Percentiles rank a stretch among this genome's conserved stretches.
Conservation (phyloP, 2,329 filamentous ascomycete genomes). For the Calonectria crousiana region DNA sequence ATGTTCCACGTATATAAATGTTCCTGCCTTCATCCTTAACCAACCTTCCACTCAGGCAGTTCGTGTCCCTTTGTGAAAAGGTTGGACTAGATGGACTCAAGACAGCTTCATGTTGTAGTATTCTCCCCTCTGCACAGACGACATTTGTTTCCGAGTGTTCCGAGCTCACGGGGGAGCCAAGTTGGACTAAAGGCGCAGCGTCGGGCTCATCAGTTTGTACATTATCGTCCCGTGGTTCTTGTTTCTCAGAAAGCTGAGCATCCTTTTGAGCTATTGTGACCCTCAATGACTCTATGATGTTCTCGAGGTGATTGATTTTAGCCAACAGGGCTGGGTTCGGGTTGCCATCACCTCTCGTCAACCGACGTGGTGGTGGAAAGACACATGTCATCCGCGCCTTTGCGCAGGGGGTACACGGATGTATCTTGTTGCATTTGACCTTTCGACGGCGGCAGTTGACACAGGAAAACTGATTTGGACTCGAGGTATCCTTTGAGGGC, state of each 20-base stretch:
- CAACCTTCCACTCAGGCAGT: not conserved
- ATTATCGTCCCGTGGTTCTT: not conserved
- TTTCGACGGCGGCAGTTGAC: not conserved
- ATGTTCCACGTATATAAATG: conserved; percentile 13
- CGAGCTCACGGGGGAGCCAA: not conserved
- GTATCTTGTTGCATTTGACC: not conserved
- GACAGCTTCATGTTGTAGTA: no score
- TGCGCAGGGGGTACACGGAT: not conserved
- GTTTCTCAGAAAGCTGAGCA: not conserved
- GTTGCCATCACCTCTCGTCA: not conserved
- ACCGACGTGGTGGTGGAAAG: not conserved
- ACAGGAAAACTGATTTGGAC: not conserved
- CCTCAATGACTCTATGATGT: not conserved
- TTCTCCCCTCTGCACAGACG: not conserved
- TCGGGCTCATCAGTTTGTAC: not conserved
- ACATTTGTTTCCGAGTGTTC: not conserved
- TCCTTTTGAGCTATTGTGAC: not conserved
- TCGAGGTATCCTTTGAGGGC: not conserved
- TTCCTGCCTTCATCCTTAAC: conserved; percentile 14
- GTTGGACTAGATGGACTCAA: not conserved
- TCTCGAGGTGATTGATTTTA: not conserved
- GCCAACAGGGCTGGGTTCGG: not conserved
- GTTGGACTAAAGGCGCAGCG: not conserved
- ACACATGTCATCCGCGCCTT: not conserved
- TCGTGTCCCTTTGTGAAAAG: not conserved